A percentile compares a stretch with the other conserved stretches of the same genome.
Conservation (phyloP, 345 rosid genomes). For the Acer campestre region DNA sequence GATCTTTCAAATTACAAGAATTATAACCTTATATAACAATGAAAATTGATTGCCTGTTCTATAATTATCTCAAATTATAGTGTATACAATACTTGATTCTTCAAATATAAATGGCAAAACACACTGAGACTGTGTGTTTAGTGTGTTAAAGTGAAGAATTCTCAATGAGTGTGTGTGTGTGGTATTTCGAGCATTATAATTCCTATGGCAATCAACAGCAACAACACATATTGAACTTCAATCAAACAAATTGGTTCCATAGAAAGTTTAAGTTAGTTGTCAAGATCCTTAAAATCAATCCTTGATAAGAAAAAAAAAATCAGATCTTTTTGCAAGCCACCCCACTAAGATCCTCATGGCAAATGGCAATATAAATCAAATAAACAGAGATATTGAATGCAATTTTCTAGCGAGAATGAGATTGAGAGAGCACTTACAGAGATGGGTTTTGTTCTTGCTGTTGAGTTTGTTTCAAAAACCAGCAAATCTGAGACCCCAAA, state of each 20-base stretch:
- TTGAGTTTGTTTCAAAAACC: slow-evolving; percentile 15
- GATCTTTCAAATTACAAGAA: background rate
- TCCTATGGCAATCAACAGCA: background rate
- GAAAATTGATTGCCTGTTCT: background rate
- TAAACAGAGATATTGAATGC: background rate
- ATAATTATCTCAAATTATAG: background rate
- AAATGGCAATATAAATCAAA: background rate
- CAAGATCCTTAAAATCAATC: background rate
- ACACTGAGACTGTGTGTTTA: background rate
- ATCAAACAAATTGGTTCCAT: no score
- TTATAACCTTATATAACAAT: background rate
- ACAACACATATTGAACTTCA: background rate
- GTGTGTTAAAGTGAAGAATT: background rate
- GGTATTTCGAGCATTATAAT: background rate
- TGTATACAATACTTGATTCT: background rate
- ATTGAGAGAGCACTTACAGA: slow-evolving; percentile 25
- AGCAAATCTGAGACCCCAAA: slow-evolving; percentile 39
- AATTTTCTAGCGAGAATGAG: background rate
- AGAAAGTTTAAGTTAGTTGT: background rate
- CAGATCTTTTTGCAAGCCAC: background rate
- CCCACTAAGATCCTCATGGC: background rate
- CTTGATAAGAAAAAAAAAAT: background rate
- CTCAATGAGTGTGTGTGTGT: background rate
- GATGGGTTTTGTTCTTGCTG: slow-evolving; percentile 10
- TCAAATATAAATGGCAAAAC: background rate